Percentiles rank a stretch among this genome's conserved stretches.
Evolutionary conservation across 345 rosid genomes (phyloP).

Genomic region (Sonneratia caseolaris): DNA sequence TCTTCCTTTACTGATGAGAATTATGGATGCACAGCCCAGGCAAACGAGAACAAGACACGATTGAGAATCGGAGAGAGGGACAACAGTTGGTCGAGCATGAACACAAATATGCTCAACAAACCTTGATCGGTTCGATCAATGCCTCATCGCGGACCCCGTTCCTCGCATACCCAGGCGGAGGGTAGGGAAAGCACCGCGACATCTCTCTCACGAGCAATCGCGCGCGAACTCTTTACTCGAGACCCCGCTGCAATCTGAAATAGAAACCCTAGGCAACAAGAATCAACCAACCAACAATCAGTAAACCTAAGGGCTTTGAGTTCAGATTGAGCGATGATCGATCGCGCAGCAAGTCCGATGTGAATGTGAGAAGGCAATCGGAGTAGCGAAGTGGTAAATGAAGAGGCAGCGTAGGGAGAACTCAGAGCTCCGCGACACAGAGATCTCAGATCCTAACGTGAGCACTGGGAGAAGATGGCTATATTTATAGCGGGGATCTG

Average conservation of each 20-base stretch:
- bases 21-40: background rate
- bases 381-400: background rate
- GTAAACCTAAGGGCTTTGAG: background rate
- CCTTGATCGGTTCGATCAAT: conserved; percentile 31
- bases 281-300: background rate
- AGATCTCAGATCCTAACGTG: background rate
- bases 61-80: background rate
- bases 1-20: background rate
- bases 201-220: conserved; percentile 8
- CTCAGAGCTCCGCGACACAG: background rate
- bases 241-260: background rate
- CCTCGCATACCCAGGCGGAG: conserved; percentile 25
- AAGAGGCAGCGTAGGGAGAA: background rate
- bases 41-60: background rate
- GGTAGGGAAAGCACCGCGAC: conserved; percentile 31
- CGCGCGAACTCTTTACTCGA: background rate
- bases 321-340: background rate
- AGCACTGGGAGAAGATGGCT: fast-evolving
- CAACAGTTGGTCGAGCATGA: background rate
- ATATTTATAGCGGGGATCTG: background rate
- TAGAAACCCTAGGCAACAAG: background rate
- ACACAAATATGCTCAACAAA: conserved; percentile 18
- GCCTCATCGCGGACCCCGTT: conserved; percentile 29
- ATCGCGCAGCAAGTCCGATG: conserved; percentile 6
- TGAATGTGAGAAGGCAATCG: background rate